phyloP scores from a whole-genome alignment of 148 eudicot species.

The Amaranthus hypochondriacus region DNA sequence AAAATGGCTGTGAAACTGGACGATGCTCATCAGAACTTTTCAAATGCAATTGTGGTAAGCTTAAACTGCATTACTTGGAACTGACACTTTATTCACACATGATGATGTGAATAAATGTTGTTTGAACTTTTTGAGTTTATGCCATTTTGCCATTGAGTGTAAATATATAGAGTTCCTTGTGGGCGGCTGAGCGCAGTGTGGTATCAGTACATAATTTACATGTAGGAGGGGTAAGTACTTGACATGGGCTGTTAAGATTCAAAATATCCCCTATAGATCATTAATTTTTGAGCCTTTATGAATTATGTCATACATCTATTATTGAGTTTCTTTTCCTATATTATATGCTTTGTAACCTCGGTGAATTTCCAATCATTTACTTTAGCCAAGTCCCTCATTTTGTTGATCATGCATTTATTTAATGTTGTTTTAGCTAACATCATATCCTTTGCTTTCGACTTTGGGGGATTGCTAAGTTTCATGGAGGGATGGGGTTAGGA shows the following conservation, averaged over 20 bases:
- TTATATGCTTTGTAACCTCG: no score
- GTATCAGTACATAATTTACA: background rate
- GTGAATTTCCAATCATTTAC: no score
- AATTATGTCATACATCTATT: no score
- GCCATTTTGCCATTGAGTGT: background rate
- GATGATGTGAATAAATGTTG: background rate
- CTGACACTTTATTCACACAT: background rate
- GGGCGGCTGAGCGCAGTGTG: background rate
- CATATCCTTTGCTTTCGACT: no score
- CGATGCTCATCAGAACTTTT: conserved; percentile 86
- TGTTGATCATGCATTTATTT: no score
- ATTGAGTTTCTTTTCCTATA: no score
- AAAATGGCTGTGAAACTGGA: conserved; percentile 90
- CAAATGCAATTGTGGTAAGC: conserved; percentile 93
- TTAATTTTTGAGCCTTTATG: no score
- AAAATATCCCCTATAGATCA: background rate
- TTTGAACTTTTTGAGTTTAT: background rate
- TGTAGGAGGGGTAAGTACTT: background rate
- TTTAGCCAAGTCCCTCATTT: no score
- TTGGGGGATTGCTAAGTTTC: no score
- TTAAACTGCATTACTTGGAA: background rate
- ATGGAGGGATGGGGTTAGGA: no score
- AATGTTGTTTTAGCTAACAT: no score
- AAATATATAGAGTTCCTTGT: background rate
- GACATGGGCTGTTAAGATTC: background rate